Percentiles rank a stretch among this genome's conserved stretches.
Conservation (phyloP, 73 alveolate species). For the Symbiodinium pilosum region DNA sequence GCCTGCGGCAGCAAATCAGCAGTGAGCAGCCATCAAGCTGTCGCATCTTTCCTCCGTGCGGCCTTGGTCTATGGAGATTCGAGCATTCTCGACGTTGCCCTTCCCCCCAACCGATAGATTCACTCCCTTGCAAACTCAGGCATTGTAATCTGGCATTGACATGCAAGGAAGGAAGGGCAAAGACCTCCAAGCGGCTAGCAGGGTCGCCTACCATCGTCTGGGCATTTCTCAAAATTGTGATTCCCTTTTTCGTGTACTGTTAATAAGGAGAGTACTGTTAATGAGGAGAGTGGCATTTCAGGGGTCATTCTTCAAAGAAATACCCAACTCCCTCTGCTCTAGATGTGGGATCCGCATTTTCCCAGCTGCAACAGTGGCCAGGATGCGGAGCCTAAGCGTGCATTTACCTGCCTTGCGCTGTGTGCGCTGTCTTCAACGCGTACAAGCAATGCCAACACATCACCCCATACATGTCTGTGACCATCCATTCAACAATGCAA, state of each 20-base stretch:
- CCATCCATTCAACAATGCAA: no score
- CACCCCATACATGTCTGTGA: no score
- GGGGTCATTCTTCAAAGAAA: background rate
- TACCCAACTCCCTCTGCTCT: no score
- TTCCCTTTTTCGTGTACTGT: no score
- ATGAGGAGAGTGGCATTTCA: background rate
- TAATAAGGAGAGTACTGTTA: no score
- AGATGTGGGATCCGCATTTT: background rate
- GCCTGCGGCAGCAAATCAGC: background rate
- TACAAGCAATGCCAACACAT: no score
- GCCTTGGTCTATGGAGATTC: background rate
- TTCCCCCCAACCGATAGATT: no score
- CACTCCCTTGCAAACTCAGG: no score
- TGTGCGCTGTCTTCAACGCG: no score
- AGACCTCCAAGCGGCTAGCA: no score
- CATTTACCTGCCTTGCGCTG: background rate
- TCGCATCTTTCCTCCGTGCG: background rate
- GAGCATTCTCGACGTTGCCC: constrained; percentile 11
- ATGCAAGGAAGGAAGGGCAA: background rate
- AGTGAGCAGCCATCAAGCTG: background rate
- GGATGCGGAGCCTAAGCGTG: background rate
- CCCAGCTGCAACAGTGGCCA: constrained; percentile 18
- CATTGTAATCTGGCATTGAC: background rate
- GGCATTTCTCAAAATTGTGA: no score
- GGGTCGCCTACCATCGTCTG: background rate